phyloP scores from a whole-genome alignment of 768 basidiomycete species.

The Psilocybe sp. region DNA sequence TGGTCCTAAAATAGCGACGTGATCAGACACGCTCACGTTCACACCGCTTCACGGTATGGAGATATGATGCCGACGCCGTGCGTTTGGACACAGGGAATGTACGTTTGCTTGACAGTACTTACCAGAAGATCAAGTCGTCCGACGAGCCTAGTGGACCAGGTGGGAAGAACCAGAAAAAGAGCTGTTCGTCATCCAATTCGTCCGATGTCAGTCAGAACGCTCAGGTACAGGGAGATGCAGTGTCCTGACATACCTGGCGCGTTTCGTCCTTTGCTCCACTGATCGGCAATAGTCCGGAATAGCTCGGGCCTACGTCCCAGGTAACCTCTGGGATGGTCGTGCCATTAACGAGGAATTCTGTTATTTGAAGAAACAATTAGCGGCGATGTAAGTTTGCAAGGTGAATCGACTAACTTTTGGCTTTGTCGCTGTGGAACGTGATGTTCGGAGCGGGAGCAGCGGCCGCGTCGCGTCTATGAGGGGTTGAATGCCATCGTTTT shows the following conservation, averaged over 20 bases:
- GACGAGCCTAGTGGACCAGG: conserved; percentile 68
- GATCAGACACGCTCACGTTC: too few species aligned
- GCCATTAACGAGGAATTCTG: conserved; percentile 74
- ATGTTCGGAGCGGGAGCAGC: conserved; percentile 41
- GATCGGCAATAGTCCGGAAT: conserved; percentile 74
- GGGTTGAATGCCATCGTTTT: conserved; percentile 30
- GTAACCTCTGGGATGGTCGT: conserved; percentile 61
- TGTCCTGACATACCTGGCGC: conserved; percentile 45
- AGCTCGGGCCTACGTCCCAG: conserved; percentile 74
- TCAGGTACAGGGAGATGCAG: neutral
- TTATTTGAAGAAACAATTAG: neutral
- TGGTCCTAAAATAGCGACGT: conserved; percentile 47
- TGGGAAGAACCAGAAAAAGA: conserved; percentile 86
- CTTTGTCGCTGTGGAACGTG: conserved; percentile 66
- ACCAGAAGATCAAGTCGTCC: conserved; percentile 79
- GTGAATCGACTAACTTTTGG: conserved; percentile 46
- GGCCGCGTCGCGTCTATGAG: conserved; percentile 14
- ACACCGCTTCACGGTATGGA: neutral
- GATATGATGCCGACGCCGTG: neutral
- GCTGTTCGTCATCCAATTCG: too few species aligned
- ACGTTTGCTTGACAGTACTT: conserved; percentile 8
- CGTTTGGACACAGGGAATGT: neutral
- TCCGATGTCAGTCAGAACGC: neutral
- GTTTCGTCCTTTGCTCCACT: conserved; percentile 59
- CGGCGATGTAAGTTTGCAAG: neutral